Evolutionary conservation across 1,139 yeast genomes (phyloP).

Genomic region (Debaryomyces robertsiae): DNA sequence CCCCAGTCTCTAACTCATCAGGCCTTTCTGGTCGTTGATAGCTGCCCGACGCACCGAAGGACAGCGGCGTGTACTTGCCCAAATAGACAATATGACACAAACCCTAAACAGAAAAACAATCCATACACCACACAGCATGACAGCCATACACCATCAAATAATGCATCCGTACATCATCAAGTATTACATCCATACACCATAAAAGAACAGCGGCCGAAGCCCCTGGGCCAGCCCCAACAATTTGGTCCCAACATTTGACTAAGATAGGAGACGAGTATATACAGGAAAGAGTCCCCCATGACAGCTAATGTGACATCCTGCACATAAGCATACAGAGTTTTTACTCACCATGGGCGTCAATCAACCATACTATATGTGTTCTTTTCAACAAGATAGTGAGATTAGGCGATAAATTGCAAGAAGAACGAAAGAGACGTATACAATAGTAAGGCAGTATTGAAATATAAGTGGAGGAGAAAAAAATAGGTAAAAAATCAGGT

Average conservation of each 20-base stretch:
- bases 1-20: background rate
- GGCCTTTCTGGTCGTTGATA: too few species aligned
- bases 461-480: too few species aligned
- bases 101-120: too few species aligned
- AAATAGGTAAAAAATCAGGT: too few species aligned
- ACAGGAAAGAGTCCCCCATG: background rate
- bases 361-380: background rate
- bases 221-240: background rate
- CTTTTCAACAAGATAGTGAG: background rate
- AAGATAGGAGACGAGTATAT: background rate
- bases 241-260: background rate
- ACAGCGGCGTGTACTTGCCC: too few species aligned
- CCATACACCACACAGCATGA: too few species aligned
- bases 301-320: background rate
- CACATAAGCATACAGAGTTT: slow-evolving; percentile 1
- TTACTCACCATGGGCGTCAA: slow-evolving; percentile 7
- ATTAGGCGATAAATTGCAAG: background rate
- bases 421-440: slow-evolving; percentile 1
- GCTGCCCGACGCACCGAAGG: too few species aligned
- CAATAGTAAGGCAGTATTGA: background rate
- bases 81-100: too few species aligned
- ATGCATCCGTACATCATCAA: background rate
- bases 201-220: background rate
- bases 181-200: background rate
- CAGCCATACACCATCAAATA: too few species aligned